Evolutionary conservation across 2,329 filamentous ascomycete species (phyloP).

Genomic region (Orbilia quercus): DNA sequence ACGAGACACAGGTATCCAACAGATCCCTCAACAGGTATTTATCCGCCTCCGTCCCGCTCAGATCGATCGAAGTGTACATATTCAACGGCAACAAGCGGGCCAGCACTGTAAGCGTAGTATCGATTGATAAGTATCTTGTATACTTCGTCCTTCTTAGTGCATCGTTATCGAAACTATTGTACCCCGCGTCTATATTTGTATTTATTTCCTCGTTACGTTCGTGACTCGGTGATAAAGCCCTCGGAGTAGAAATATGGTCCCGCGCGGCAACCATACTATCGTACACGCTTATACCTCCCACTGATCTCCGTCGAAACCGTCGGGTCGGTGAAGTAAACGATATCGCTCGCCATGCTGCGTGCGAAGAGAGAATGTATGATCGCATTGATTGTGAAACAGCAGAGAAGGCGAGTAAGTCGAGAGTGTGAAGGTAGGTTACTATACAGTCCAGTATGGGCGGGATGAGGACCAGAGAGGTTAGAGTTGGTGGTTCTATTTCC

Average conservation of each 20-base stretch:
- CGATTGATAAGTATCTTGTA: conserved; percentile 28
- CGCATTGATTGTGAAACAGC: conserved; percentile 14
- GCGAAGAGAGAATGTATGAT: conserved; percentile 13
- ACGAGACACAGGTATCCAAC: conserved; percentile 26
- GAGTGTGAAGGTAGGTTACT: conserved; percentile 40
- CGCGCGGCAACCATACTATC: conserved; percentile 24
- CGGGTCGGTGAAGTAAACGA: conserved; percentile 16
- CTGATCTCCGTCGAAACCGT: background rate
- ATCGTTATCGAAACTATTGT: too few species aligned
- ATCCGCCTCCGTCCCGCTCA: conserved; percentile 44
- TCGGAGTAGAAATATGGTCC: background rate
- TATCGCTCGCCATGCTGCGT: conserved; percentile 44
- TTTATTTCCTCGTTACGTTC: too few species aligned
- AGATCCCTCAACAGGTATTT: conserved; percentile 38
- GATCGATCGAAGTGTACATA: conserved; percentile 42
- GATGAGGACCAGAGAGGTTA: conserved; percentile 35
- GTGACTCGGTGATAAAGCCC: background rate
- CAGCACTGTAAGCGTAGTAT: conserved; percentile 32
- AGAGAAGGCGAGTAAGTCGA: conserved; percentile 26
- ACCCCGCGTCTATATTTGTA: too few species aligned
- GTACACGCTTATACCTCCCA: conserved; percentile 24
- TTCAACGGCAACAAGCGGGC: conserved; percentile 21
- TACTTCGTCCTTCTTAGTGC: background rate
- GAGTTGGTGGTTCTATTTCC: conserved; percentile 7
- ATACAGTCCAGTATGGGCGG: conserved; percentile 51